phyloP scores from a whole-genome alignment of 306 rosid species.

The Neltuma alba region DNA sequence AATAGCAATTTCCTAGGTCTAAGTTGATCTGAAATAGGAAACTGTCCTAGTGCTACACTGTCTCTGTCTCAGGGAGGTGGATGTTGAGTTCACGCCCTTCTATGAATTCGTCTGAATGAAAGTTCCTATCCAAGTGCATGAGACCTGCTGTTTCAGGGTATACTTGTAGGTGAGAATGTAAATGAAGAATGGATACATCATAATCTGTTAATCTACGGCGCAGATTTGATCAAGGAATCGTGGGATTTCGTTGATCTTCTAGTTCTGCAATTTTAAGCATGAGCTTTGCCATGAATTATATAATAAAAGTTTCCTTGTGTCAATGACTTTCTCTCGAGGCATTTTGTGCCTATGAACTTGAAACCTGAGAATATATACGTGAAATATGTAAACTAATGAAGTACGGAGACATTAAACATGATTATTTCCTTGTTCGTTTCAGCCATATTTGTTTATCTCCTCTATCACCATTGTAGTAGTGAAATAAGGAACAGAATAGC shows the following conservation, averaged over 20 bases:
- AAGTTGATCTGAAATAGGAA: conserved; percentile 40
- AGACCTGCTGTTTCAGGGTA: conserved; percentile 45
- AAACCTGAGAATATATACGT: not conserved
- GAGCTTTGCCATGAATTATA: not conserved
- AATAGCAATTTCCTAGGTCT: conserved; percentile 49
- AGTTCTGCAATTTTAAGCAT: conserved; percentile 25
- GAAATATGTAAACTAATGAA: not conserved
- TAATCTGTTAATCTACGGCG: conserved; percentile 41
- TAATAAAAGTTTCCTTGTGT: not conserved
- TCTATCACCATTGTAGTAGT: not conserved
- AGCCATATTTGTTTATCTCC: not conserved
- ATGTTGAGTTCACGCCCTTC: conserved; percentile 30
- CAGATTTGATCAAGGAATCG: conserved; percentile 36
- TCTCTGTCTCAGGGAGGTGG: conserved; percentile 34
- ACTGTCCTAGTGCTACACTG: conserved; percentile 25
- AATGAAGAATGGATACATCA: conserved; percentile 42
- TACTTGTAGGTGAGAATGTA: conserved; percentile 67
- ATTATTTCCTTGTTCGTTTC: not conserved
- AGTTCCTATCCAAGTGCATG: conserved; percentile 35
- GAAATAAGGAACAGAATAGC: not conserved
- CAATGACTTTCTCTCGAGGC: not conserved
- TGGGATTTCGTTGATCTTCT: conserved; percentile 32
- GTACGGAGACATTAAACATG: not conserved
- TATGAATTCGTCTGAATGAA: conserved; percentile 31
- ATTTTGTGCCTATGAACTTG: not conserved